Evolutionary conservation across 108 stramenopile genomes (phyloP), one percentile per base, ranked within the genome.

Genomic region (Nitzschia sp.): DNA sequence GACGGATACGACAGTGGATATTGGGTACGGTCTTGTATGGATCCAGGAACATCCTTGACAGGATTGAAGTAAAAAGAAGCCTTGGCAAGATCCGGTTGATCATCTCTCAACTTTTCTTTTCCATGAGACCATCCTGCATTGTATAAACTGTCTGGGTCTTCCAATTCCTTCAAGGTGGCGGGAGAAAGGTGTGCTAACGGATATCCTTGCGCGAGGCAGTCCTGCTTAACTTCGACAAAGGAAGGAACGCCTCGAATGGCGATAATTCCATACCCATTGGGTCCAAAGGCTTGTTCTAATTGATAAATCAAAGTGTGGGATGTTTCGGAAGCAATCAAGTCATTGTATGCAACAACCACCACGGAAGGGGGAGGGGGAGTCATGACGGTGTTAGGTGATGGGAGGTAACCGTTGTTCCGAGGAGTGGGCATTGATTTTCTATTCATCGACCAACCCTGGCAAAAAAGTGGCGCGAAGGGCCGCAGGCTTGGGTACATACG

Each of bases 111-210:
- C 40, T 50, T 94, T 72, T 97, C 96, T 67, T 94, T 97, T 10
- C 96, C 96, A 58, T 85, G 88, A 21, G 79, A 81, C 94, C 94
- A 97, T 25, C 96, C 96, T 12, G 94, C 88, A 69, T 97, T 94
- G 75, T 90, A 97, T 40, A 94, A 26, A 48, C 86, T 82, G 34
- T 64, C 71, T 21, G 78, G 75, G 77, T 92, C 91, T 17, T 78
- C 81, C 29, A 96, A 65, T 20, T 79, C 53, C 46, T 90, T 80
- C 39, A 97, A 74, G 17, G 80, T 76, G 6, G 79, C 67, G 0
- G 57, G 41, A 9, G 81, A 71, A 2, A 95, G 67, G 62, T 91
- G 86, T 0, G 90, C 92, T 38, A 97, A 80, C 0, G 69, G 43
- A 71, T 94, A 88, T 10, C 88, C 86, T 62, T 80, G 69, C 0